Evolutionary conservation across 306 rosid genomes (phyloP).

Genomic region (Cucurbita maxima): DNA sequence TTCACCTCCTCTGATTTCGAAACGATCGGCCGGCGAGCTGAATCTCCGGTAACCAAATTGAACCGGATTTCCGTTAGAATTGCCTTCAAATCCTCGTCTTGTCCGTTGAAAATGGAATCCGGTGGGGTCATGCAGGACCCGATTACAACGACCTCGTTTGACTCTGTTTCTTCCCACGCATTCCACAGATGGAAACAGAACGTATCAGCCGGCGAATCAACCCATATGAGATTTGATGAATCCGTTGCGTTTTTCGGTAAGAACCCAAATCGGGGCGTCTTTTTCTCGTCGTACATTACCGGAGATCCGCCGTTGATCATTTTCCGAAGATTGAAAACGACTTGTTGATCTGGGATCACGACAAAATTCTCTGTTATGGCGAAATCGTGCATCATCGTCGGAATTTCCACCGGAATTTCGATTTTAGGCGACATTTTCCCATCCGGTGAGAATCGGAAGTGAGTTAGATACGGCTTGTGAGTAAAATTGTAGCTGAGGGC

Average conservation of each 20-base stretch:
- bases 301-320: background rate
- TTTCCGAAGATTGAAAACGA: background rate
- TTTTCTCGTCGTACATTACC: background rate
- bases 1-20: background rate
- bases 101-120: slow-evolving; percentile 5
- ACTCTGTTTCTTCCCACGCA: slow-evolving; percentile 10
- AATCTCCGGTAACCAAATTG: background rate
- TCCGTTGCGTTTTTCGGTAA: background rate
- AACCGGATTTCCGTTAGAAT: background rate
- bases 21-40: background rate
- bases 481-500: background rate
- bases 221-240: background rate
- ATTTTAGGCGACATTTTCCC: background rate
- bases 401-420: background rate
- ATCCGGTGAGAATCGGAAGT: background rate
- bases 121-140: background rate
- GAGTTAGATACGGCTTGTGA: background rate
- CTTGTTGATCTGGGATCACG: background rate
- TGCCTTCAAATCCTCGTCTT: background rate
- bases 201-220: background rate
- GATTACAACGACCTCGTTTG: background rate
- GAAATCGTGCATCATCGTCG: slow-evolving; percentile 3
- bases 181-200: slow-evolving; percentile 4
- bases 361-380: slow-evolving; percentile 3
- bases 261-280: background rate